Percentiles rank a stretch among this genome's conserved stretches.
These are phyloP conservation scores for Aaosphaeria arxii DNA, from an alignment of 2,329 filamentous ascomycete genomes.

Conservation along the genomic window DNA sequence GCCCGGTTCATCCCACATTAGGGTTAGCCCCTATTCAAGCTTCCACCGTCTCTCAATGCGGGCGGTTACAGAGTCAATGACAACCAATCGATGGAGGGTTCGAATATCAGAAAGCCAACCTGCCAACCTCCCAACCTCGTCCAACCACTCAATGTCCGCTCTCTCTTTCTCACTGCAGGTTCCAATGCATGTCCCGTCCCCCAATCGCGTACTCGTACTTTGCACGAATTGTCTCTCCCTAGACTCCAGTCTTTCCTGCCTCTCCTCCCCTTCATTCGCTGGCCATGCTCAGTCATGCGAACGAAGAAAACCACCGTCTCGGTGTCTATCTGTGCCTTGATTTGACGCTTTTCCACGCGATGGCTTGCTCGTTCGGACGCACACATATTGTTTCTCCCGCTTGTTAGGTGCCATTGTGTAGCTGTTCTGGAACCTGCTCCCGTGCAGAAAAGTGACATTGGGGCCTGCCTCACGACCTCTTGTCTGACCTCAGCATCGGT, in stretches of 20 bases:
- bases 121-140: constrained; percentile 13
- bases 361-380: constrained; percentile 15
- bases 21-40: neutral
- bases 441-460: too few relatives aligned
- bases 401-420: too few relatives aligned
- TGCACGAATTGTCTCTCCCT: constrained; percentile 5
- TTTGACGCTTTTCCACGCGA: constrained; percentile 15
- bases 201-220: neutral
- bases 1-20: constrained; percentile 4
- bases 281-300: constrained; percentile 30
- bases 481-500: too few relatives aligned
- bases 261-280: constrained; percentile 22
- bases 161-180: constrained; percentile 18
- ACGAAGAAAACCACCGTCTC: constrained; percentile 19
- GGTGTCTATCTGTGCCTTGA: neutral
- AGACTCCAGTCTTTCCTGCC: neutral
- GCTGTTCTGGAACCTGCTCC: too few relatives aligned
- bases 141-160: constrained; percentile 10
- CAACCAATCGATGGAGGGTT: constrained; percentile 8
- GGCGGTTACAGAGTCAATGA: constrained; percentile 10
- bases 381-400: too few relatives aligned
- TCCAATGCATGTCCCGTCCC: constrained; percentile 23
- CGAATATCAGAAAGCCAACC: too few relatives aligned
- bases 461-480: too few relatives aligned
- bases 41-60: too few relatives aligned